A percentile compares a stretch with the other conserved stretches of the same genome.
Conservation (phyloP, 2,329 filamentous ascomycete species). For the Alternaria tenuissima region DNA sequence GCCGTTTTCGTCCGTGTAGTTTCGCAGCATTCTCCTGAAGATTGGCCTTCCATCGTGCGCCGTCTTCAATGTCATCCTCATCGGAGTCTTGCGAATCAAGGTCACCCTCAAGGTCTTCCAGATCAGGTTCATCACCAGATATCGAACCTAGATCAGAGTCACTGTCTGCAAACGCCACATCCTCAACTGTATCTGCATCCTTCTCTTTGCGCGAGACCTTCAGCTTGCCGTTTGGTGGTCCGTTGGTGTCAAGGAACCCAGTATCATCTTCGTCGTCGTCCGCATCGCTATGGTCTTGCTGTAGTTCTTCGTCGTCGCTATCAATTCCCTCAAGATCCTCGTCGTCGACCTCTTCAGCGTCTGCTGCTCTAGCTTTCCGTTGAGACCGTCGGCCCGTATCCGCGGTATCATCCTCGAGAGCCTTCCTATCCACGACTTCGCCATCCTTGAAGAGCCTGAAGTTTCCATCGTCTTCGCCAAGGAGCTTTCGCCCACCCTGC, state of each 20-base stretch:
- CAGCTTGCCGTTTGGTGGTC: conserved; percentile 50
- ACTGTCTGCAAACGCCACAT: conserved; percentile 91
- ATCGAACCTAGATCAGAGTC: conserved; percentile 95
- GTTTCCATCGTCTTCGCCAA: conserved; percentile 83
- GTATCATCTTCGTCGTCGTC: conserved; percentile 62
- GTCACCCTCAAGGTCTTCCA: conserved; percentile 53
- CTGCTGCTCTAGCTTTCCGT: conserved; percentile 60
- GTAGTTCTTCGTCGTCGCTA: conserved; percentile 64
- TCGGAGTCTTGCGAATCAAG: conserved; percentile 63
- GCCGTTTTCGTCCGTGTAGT: conserved; percentile 73
- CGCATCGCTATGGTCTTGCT: conserved; percentile 56
- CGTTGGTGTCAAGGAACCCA: conserved; percentile 52
- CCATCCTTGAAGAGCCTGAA: conserved; percentile 87
- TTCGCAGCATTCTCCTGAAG: conserved; percentile 77
- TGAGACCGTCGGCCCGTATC: conserved; percentile 65
- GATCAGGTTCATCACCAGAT: conserved; percentile 63
- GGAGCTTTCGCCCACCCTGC: conserved; percentile 80
- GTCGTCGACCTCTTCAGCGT: conserved; percentile 60
- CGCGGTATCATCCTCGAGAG: conserved; percentile 63
- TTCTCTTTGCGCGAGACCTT: conserved; percentile 41
- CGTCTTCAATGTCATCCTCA: conserved; percentile 72
- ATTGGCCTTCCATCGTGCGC: conserved; percentile 87
- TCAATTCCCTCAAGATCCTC: conserved; percentile 58
- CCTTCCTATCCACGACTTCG: conserved; percentile 64
- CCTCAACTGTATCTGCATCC: conserved; percentile 59